A percentile compares a stretch with the other conserved stretches of the same genome.
Conservation (phyloP, 2,329 filamentous ascomycete genomes). For the Aspergillus japonicus region DNA sequence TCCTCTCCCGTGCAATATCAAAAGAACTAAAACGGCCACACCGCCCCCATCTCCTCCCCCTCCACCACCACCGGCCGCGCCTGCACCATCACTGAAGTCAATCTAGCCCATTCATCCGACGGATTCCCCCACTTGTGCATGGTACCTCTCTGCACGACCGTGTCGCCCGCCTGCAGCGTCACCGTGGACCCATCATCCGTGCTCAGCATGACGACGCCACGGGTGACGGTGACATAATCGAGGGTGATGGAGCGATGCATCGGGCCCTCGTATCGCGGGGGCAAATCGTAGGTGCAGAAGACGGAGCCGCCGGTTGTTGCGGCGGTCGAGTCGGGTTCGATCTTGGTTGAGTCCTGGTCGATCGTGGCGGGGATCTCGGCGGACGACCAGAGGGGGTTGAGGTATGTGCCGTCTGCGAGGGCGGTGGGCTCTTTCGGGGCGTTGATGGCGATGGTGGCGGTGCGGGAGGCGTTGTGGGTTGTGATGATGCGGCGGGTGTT, state of each 20-base stretch:
- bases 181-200: constrained; percentile 3
- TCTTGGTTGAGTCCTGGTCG: not conserved
- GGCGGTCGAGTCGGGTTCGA: not conserved
- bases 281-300: not conserved
- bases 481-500: constrained; percentile 1
- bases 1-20: not conserved
- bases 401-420: not conserved
- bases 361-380: not conserved
- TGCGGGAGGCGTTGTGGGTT: not conserved
- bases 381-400: constrained; percentile 1
- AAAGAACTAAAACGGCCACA: not conserved
- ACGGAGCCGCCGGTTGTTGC: not conserved
- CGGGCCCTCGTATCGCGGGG: not conserved
- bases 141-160: constrained; percentile 5
- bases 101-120: constrained; percentile 1
- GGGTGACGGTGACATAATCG: constrained; percentile 2
- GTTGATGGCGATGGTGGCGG: not conserved
- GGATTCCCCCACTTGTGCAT: constrained; percentile 12
- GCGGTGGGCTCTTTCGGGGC: not conserved
- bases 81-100: not conserved
- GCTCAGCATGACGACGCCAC: not conserved
- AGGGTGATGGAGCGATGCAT: constrained; percentile 8
- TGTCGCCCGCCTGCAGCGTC: not conserved
- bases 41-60: not conserved
- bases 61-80: not conserved